Evolutionary conservation across 805 yeast species (phyloP).

Genomic region (Wickerhamiella brachini): DNA sequence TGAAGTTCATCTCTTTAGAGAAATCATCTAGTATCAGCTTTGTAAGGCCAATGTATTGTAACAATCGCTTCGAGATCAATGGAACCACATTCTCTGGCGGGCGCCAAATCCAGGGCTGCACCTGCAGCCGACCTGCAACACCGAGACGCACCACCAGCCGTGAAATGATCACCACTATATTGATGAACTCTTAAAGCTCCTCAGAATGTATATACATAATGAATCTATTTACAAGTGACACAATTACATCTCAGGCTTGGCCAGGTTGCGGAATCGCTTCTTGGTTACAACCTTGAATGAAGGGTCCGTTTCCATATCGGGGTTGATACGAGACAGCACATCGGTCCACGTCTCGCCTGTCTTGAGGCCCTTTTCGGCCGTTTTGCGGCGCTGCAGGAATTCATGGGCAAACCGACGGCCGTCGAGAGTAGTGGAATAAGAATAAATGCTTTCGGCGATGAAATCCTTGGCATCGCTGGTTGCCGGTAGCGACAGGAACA

Average conservation of each 20-base stretch:
- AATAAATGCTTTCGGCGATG: constrained; percentile 83
- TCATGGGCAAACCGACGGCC: constrained; percentile 91
- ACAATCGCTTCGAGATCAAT: too few species aligned
- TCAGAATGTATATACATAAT: too few species aligned
- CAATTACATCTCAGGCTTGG: constrained; percentile 8
- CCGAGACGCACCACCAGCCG: too few species aligned
- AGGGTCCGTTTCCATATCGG: constrained; percentile 27
- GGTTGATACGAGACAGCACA: constrained; percentile 35
- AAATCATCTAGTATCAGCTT: too few species aligned
- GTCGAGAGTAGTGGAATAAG: constrained; percentile 62
- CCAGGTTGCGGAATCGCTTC: constrained; percentile 25
- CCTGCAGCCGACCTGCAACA: too few species aligned
- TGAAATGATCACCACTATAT: too few species aligned
- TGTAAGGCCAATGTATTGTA: too few species aligned
- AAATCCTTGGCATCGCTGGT: constrained; percentile 64
- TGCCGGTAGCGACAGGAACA: constrained; percentile 69
- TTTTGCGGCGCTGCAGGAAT: constrained; percentile 62
- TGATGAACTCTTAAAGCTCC: too few species aligned
- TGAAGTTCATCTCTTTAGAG: too few species aligned
- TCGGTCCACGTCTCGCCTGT: constrained; percentile 56
- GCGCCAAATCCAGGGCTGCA: too few species aligned
- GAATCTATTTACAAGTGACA: too few species aligned
- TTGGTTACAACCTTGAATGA: constrained; percentile 50
- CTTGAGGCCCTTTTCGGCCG: constrained; percentile 43
- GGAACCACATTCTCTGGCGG: too few species aligned